Evolutionary conservation across 2,329 filamentous ascomycete genomes (phyloP).

Genomic region (Ophiostoma ulmi): DNA sequence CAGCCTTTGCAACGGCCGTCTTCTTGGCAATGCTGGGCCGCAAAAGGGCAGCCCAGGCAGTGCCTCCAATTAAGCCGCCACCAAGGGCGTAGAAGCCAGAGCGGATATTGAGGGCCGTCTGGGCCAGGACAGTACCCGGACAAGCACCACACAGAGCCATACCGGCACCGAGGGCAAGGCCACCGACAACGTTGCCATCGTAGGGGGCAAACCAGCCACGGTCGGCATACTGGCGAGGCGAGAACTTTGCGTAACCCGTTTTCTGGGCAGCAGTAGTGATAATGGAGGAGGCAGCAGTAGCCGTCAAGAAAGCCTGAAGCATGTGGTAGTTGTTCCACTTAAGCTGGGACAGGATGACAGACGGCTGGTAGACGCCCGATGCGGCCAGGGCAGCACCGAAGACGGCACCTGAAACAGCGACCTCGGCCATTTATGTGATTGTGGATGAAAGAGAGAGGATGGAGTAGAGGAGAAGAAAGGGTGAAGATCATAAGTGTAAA

Average conservation of each 20-base stretch:
- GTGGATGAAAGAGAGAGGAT: not conserved
- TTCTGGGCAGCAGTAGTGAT: constrained; percentile 44
- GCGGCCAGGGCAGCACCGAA: constrained; percentile 59
- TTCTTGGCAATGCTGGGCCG: constrained; percentile 30
- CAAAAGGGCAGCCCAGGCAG: constrained; percentile 46
- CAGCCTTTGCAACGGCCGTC: constrained; percentile 6
- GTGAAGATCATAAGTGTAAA: not conserved
- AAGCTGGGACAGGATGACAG: constrained; percentile 58
- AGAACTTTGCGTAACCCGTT: constrained; percentile 40
- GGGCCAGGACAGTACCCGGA: constrained; percentile 59
- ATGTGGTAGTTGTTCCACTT: constrained; percentile 59
- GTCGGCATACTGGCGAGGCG: constrained; percentile 47
- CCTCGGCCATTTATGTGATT: constrained; percentile 28
- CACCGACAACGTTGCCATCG: constrained; percentile 62
- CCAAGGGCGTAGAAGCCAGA: constrained; percentile 49
- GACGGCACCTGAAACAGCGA: constrained; percentile 47
- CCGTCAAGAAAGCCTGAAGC: constrained; percentile 59
- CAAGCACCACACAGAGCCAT: constrained; percentile 63
- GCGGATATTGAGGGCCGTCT: constrained; percentile 50
- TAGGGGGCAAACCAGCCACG: constrained; percentile 50
- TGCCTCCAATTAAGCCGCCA: constrained; percentile 51
- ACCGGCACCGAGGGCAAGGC: constrained; percentile 56
- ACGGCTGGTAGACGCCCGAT: constrained; percentile 56
- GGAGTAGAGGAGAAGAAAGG: not conserved
- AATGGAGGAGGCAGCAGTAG: constrained; percentile 54